Base-by-base conservation (phyloP, 2,329 filamentous ascomycete genomes). In the Polytolypa hystricis region DNA sequence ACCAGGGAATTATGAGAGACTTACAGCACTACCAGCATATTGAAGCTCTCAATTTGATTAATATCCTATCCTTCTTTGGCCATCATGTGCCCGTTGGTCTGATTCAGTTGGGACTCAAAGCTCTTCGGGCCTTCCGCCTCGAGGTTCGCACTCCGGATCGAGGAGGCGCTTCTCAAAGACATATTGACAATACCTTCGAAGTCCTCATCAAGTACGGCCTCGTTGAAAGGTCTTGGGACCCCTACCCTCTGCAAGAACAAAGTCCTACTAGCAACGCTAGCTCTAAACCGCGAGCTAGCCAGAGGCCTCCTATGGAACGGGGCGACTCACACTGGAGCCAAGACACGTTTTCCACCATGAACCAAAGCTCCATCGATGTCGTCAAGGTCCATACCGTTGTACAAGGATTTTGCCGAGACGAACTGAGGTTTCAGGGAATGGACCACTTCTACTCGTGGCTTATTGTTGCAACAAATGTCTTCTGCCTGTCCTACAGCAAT, bases 71-170 rank as follows among this genome's bases (percentile, higher is more conserved):
- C 1, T 82, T 81, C 47, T 75, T 79, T 37, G 73, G 74, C 27
- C 74, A 76, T 38, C 68, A 76, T 38, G 65, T 81, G 4, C 79
- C 79, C 0, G 74, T 82, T 15, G 77, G 77, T 38, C 72, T 84
- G 64, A 58, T 83, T 9, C 61, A 61, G 19, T 60, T 80, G 11
- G 77, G 77, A 54, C 39, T 47, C 11, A 54, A 47, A 33, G 47
- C 44, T 15, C 48, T 58, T n/a, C 28, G 35, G 28, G 48, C 47
- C 12, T 42, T 41, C 29, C 45, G 46, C 11, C 38, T 51, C 20
- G 47, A 52, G 25, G 53, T 55, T 17, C 45, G 53, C 32, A 48
- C 52, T 10, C 40, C 42, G 17, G 48, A 54, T 12, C 39, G 42
- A 16, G 43, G 48, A 33, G 45, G 43, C 25, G 47, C 45, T 32